These are phyloP conservation scores for Quambalaria eucalypti DNA, from an alignment of 1,284 basidiomycete genomes.

Conservation along the genomic window DNA sequence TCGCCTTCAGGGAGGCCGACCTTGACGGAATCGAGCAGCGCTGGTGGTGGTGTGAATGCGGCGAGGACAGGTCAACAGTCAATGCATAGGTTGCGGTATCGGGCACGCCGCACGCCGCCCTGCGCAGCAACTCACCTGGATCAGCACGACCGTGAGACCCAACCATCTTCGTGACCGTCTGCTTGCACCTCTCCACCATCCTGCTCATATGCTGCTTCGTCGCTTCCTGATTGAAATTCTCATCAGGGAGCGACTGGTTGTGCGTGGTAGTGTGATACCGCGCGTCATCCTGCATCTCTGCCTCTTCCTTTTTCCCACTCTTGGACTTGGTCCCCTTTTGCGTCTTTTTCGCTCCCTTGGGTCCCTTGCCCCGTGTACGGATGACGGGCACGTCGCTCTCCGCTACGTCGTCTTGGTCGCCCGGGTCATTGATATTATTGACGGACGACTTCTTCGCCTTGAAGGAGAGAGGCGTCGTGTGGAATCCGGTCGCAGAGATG, in stretches of 20 bases:
- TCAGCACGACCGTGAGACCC: slow-evolving; percentile 30
- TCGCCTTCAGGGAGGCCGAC: slow-evolving; percentile 17
- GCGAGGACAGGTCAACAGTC: neutral
- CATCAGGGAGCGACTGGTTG: slow-evolving; percentile 26
- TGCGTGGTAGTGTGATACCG: slow-evolving; percentile 17
- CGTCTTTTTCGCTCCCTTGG: slow-evolving; percentile 16
- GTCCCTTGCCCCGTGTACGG: slow-evolving; percentile 33
- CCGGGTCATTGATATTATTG: neutral
- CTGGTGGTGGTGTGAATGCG: slow-evolving; percentile 5
- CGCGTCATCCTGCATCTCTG: slow-evolving; percentile 1
- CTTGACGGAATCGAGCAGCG: slow-evolving; percentile 29
- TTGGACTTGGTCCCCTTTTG: slow-evolving; percentile 18
- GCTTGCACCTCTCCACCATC: slow-evolving; percentile 21
- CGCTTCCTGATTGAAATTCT: slow-evolving; percentile 24
- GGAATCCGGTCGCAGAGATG: neutral
- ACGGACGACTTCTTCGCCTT: neutral
- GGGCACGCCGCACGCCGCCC: neutral
- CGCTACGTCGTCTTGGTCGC: slow-evolving; percentile 12
- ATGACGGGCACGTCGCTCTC: slow-evolving; percentile 35
- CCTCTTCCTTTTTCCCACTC: slow-evolving; percentile 10
- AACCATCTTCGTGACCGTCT: slow-evolving; percentile 21
- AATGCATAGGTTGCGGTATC: neutral
- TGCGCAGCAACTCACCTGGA: slow-evolving; percentile 9
- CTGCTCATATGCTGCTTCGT: slow-evolving; percentile 24
- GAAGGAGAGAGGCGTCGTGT: neutral